Conservation (phyloP, 441 rosid genomes). For the Corymbia calophylla region DNA sequence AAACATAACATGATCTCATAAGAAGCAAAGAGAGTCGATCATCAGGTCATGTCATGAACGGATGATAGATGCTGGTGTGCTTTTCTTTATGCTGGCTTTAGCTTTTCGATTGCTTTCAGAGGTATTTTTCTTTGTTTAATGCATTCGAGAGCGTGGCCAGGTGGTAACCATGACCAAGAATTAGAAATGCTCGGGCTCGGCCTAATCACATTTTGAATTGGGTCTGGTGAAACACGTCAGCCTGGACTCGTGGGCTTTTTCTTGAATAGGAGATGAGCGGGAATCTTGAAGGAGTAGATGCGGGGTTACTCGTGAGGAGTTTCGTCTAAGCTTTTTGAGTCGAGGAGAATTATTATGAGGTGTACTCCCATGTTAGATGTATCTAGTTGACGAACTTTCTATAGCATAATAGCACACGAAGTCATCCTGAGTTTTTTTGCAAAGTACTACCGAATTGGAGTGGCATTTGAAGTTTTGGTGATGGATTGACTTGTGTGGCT, state of each 20-base stretch:
- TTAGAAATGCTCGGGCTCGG: neutral
- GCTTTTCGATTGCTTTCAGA: neutral
- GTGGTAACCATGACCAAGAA: neutral
- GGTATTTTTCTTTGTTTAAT: neutral
- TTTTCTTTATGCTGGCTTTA: too few relatives aligned
- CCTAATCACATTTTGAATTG: neutral
- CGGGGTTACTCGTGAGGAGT: neutral
- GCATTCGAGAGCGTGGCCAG: neutral
- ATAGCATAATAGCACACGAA: neutral
- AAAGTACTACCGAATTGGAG: too few relatives aligned
- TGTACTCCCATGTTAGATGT: neutral
- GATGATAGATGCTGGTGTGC: neutral
- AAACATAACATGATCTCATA: neutral
- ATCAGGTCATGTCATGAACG: neutral
- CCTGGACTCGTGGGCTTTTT: neutral
- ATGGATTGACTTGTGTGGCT: neutral
- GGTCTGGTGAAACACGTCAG: neutral
- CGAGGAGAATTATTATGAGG: too few relatives aligned
- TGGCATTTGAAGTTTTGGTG: neutral
- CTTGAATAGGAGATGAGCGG: neutral
- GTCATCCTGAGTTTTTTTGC: neutral
- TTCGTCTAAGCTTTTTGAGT: too few relatives aligned
- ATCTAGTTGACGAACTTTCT: neutral
- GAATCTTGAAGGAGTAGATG: neutral
- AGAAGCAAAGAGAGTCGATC: neutral